Evolutionary conservation across 805 yeast species (phyloP).

Genomic region (Kluyveromyces lactis): DNA sequence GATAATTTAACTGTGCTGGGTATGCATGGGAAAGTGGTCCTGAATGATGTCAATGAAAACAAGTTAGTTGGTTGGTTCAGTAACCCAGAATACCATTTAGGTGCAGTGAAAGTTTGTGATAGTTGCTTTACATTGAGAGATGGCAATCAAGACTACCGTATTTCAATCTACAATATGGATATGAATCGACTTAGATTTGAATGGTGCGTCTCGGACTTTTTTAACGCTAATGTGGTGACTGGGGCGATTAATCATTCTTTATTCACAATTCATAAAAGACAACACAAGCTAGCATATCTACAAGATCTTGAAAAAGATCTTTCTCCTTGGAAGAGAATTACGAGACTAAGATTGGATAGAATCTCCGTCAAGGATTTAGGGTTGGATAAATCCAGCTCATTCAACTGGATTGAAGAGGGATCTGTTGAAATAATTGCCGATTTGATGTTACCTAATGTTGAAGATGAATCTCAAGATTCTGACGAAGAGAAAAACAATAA

Average conservation of each 20-base stretch:
- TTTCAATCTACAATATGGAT: constrained; percentile 59
- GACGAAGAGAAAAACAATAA: constrained; percentile 20
- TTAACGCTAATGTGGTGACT: constrained; percentile 61
- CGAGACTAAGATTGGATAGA: constrained; percentile 37
- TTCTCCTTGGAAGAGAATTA: constrained; percentile 42
- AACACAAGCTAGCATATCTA: constrained; percentile 43
- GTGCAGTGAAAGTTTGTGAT: constrained; percentile 33
- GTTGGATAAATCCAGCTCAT: constrained; percentile 31
- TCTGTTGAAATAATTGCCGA: constrained; percentile 64
- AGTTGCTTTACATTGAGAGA: constrained; percentile 23
- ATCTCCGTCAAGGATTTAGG: constrained; percentile 33
- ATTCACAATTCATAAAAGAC: constrained; percentile 71
- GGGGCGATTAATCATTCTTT: constrained; percentile 70
- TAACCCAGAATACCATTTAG: constrained; percentile 33
- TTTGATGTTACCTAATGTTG: constrained; percentile 55
- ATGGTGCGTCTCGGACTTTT: constrained; percentile 54
- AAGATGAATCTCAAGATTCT: constrained; percentile 17
- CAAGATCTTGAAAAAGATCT: constrained; percentile 30
- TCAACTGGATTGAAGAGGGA: constrained; percentile 69
- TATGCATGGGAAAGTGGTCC: constrained; percentile 60
- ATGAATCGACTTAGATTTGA: constrained; percentile 51
- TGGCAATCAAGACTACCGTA: constrained; percentile 23
- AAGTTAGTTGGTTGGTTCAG: constrained; percentile 26
- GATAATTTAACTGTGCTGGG: constrained; percentile 75
- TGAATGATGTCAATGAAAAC: constrained; percentile 44